Percentiles rank a stretch among this genome's conserved stretches.
phyloP scores from a whole-genome alignment of 192 early-diverging fungal species.

The Fimicolochytrium jonesii region DNA sequence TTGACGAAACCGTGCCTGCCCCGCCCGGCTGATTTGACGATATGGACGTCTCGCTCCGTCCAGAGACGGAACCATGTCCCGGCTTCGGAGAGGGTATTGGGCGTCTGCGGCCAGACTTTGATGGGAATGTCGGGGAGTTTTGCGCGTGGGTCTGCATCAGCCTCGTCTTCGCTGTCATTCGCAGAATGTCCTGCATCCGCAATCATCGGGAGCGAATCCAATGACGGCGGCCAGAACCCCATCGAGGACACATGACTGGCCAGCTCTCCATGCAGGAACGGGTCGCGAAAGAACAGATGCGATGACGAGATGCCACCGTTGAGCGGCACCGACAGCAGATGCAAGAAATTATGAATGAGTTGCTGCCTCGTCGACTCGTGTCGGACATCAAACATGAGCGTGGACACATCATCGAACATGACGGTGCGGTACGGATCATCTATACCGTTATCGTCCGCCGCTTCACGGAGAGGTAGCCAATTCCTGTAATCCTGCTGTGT shows the following conservation, averaged over 20 bases:
- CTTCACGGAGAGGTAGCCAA: conserved; percentile 28
- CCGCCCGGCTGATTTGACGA: not conserved
- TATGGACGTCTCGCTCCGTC: not conserved
- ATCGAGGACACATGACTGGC: conserved; percentile 1
- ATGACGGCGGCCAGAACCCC: conserved; percentile 24
- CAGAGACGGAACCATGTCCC: conserved; percentile 7
- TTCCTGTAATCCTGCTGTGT: conserved; percentile 2
- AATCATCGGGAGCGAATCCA: not conserved
- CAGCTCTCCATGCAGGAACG: conserved; percentile 23
- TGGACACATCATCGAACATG: conserved; percentile 33
- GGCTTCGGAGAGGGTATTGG: not conserved
- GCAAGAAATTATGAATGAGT: conserved; percentile 29
- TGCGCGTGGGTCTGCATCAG: not conserved
- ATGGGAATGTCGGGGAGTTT: conserved; percentile 3
- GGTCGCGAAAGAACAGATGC: conserved; percentile 5
- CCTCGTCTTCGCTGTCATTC: no score
- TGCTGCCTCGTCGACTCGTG: not conserved
- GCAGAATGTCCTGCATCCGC: not conserved
- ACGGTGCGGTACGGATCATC: conserved; percentile 36
- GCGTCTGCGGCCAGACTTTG: not conserved
- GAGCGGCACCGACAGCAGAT: conserved; percentile 25
- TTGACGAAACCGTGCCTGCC: conserved; percentile 17
- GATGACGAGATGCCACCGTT: conserved; percentile 31
- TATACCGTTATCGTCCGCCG: conserved; percentile 2
- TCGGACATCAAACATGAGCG: conserved; percentile 31